Conservation (phyloP, 345 rosid genomes). For the Salix arbutifolia region DNA sequence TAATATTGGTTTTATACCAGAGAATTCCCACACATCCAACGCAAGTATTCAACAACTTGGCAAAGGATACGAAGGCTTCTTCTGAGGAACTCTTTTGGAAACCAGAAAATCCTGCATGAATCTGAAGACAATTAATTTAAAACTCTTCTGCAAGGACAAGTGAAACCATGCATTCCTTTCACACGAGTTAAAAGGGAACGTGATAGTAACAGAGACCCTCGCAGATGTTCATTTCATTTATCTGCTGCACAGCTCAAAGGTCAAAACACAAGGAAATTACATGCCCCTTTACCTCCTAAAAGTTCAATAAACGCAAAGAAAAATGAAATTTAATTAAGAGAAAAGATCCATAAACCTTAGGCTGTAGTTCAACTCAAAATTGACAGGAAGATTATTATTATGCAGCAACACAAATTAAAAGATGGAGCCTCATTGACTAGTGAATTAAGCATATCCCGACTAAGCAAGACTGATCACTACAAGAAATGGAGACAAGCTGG, state of each 20-base stretch:
- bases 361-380: conserved; percentile 5
- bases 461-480: conserved; percentile 2
- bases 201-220: no score
- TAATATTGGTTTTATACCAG: no score
- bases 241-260: background rate
- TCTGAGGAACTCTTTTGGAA: no score
- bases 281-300: background rate
- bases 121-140: no score
- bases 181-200: no score
- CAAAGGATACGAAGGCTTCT: no score
- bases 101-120: no score
- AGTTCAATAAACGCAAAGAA: background rate
- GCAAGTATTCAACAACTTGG: no score
- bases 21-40: no score
- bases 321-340: background rate
- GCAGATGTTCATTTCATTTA: background rate
- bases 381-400: conserved; percentile 3
- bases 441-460: background rate
- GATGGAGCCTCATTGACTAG: conserved; percentile 12
- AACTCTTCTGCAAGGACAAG: no score
- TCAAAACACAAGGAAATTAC: background rate
- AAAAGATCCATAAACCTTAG: background rate
- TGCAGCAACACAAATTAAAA: conserved; percentile 23
- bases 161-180: no score
- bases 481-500: conserved; percentile 2